Conservation (phyloP, 2,329 filamentous ascomycete species). For the Cryoendolithus antarcticus region DNA sequence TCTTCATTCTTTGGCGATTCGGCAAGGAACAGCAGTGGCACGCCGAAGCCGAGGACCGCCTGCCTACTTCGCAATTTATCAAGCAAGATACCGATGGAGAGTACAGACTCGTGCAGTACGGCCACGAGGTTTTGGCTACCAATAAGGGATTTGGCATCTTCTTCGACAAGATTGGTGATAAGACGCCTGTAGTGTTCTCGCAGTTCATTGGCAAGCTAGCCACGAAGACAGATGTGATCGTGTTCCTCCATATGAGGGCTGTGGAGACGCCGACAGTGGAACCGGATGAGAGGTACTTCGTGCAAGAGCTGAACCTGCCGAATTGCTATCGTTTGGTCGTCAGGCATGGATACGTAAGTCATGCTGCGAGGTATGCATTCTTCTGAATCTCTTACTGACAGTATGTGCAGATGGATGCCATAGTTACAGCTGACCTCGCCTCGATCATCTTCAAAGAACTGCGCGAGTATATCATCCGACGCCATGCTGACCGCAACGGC, state of each 20-base stretch:
- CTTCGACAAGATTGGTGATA: slow-evolving; percentile 61
- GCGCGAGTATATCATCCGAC: slow-evolving; percentile 8
- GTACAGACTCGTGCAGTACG: slow-evolving; percentile 6
- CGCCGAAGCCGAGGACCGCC: slow-evolving; percentile 52
- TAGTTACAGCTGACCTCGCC: slow-evolving; percentile 53
- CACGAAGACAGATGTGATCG: slow-evolving; percentile 52
- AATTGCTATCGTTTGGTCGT: slow-evolving; percentile 58
- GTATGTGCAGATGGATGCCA: slow-evolving; percentile 43
- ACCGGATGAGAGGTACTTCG: slow-evolving; percentile 39
- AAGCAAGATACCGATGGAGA: slow-evolving; percentile 21
- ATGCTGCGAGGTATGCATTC: too few relatives aligned
- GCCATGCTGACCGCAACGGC: neutral
- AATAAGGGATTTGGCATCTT: slow-evolving; percentile 52
- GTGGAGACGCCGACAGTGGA: slow-evolving; percentile 43
- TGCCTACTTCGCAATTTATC: slow-evolving; percentile 37
- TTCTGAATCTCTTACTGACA: too few relatives aligned
- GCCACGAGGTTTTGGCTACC: slow-evolving; percentile 1
- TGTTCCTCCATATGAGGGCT: slow-evolving; percentile 63
- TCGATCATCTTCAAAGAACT: slow-evolving; percentile 37
- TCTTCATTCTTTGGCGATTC: slow-evolving; percentile 67
- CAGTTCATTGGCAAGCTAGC: slow-evolving; percentile 63
- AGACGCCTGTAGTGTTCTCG: slow-evolving; percentile 53
- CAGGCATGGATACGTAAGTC: slow-evolving; percentile 49
- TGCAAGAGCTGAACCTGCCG: slow-evolving; percentile 32
- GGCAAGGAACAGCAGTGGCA: slow-evolving; percentile 71